These are phyloP conservation scores for Neurospora sp. DNA, from an alignment of 495 filamentous ascomycete species.

Conservation along the genomic window DNA sequence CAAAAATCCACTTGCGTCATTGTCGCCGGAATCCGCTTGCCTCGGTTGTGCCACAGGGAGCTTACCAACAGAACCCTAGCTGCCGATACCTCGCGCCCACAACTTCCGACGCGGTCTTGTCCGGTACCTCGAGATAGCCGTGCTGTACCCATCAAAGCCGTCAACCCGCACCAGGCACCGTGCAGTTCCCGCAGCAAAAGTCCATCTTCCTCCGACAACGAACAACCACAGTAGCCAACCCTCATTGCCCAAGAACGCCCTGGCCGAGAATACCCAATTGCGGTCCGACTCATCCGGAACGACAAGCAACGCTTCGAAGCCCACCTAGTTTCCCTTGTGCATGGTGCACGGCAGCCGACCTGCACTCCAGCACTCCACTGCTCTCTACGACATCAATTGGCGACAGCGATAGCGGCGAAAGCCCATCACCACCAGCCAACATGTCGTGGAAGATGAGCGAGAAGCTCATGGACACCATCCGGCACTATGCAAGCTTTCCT, in stretches of 20 bases:
- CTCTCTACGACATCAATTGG: conserved; percentile 23
- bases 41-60: conserved; percentile 12
- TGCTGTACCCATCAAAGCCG: background rate
- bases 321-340: background rate
- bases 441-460: conserved; percentile 88
- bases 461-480: conserved; percentile 94
- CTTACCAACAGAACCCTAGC: background rate
- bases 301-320: background rate
- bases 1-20: conserved; percentile 7
- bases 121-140: background rate
- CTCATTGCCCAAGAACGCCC: background rate
- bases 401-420: conserved; percentile 13
- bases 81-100: background rate
- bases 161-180: background rate
- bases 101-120: background rate
- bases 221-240: background rate
- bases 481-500: conserved; percentile 93
- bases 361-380: conserved; percentile 9
- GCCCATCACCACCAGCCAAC: conserved; percentile 19
- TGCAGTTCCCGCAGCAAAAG: background rate
- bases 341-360: conserved; percentile 20
- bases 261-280: background rate
- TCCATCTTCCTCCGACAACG: background rate
- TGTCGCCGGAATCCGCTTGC: conserved; percentile 14
- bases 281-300: background rate